These are phyloP conservation scores for Sclerotinia borealis DNA, from an alignment of 2,329 filamentous ascomycete genomes.

Conservation along the genomic window DNA sequence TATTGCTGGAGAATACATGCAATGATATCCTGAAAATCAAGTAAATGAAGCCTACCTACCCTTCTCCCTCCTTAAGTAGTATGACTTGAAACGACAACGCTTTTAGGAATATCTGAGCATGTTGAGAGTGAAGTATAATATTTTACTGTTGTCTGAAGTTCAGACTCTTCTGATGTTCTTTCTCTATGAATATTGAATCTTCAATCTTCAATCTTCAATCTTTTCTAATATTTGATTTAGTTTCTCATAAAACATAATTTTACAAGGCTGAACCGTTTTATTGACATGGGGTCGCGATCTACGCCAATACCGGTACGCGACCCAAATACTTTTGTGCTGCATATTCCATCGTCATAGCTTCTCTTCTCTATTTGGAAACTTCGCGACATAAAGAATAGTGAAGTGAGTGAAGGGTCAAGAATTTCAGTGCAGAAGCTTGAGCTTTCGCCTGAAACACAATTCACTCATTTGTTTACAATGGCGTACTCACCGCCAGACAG, in stretches of 20 bases:
- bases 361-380: not conserved
- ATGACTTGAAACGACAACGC: not conserved
- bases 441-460: slow-evolving; percentile 3
- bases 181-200: not conserved
- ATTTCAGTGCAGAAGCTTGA: slow-evolving; percentile 7
- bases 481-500: slow-evolving; percentile 11
- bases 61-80: not conserved
- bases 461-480: slow-evolving; percentile 11
- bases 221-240: not conserved
- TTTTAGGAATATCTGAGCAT: not conserved
- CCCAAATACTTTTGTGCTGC: not conserved
- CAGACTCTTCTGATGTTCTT: not conserved
- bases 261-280: slow-evolving; percentile 1
- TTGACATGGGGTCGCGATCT: slow-evolving; percentile 4
- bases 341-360: slow-evolving; percentile 10
- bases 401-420: slow-evolving; percentile 1
- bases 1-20: not conserved
- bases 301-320: not conserved
- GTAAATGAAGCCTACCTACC: not conserved
- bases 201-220: too few species aligned
- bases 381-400: not conserved
- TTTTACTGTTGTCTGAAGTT: not conserved
- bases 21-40: not conserved
- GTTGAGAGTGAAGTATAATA: not conserved
- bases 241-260: not conserved